Evolutionary conservation across 768 basidiomycete species (phyloP), one percentile per base, ranked within the genome.

Genomic region (Leccinum arenicola): DNA sequence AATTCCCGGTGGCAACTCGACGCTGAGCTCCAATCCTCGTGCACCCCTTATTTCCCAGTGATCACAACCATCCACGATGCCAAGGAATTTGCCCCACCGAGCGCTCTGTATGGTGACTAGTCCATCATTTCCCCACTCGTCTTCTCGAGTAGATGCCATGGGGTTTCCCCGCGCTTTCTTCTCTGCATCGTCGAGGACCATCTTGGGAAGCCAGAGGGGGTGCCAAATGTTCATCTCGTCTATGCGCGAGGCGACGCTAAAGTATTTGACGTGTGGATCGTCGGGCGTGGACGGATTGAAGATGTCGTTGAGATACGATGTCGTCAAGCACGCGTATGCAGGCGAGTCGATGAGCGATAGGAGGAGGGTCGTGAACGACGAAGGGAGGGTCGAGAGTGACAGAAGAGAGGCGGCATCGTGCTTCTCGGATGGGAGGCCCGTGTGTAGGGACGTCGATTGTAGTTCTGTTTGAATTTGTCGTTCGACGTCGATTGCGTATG

Each of bases 31-130:
- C 64, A 87, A 76, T 4, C 94, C 92, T n/a, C 88, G 75, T 21
- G 92, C 87, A 0, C 96, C 97, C 61, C 97, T 77, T 70, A 98
- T 83, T 66, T 96, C 90, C 97, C 97, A 99, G 68, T 99, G 97
- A 77, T 99, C 95, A 65, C 87, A 89, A 2, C 87, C 89, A 62
- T 96, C 90, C 67, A 98, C 78, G 17, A 84, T 84, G 4, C 97
- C 97, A 33, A 99, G 76, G 71, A 95, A 98, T 68, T 97, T 92
- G 17, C 97, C 97, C 95, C 96, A 98, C 63, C 87, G 86, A 6
- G 97, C 93, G 66, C 89, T 91, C 64, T 91, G 86, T n/a, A 99
- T 80, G 15, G 89, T 89, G 15, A 98, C 95, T 36, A 98, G 79
- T 0, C 93, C 94, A 66, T 98, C 95, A 70, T 97, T 95, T 0